Conservation (phyloP, 192 early-diverging fungal genomes). For the Gaertneriomyces sp. region DNA sequence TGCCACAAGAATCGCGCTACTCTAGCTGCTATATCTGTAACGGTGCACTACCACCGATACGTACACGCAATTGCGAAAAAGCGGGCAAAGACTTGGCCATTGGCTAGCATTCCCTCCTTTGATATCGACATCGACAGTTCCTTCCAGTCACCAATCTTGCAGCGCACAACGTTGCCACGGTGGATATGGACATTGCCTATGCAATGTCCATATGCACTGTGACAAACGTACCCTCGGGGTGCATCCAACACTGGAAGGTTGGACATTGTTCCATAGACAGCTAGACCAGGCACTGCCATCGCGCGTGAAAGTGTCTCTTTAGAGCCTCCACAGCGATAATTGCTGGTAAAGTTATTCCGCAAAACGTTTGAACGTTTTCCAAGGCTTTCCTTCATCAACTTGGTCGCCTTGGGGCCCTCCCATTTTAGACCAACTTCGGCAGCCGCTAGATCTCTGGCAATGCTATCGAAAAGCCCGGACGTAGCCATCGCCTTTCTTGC, state of each 20-base stretch:
- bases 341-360: constrained; percentile 11
- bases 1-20: no score
- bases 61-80: constrained; percentile 6
- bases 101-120: neutral
- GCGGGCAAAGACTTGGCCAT: neutral
- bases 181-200: no score
- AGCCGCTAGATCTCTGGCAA: constrained; percentile 9
- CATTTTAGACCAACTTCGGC: constrained; percentile 8
- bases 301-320: neutral
- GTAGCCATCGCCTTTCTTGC: constrained; percentile 15
- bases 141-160: neutral
- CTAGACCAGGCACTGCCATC: constrained; percentile 16
- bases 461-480: neutral
- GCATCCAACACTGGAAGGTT: neutral
- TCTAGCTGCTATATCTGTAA: neutral
- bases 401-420: neutral
- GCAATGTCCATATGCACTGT: no score
- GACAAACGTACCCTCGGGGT: constrained; percentile 5
- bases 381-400: neutral
- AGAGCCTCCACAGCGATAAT: neutral
- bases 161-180: constrained; percentile 2
- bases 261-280: constrained; percentile 3
- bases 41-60: neutral
- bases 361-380: constrained; percentile 5
- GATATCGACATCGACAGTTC: constrained; percentile 7